Conservation (phyloP, 1,284 basidiomycete genomes). For the Gymnopus androsaceus region DNA sequence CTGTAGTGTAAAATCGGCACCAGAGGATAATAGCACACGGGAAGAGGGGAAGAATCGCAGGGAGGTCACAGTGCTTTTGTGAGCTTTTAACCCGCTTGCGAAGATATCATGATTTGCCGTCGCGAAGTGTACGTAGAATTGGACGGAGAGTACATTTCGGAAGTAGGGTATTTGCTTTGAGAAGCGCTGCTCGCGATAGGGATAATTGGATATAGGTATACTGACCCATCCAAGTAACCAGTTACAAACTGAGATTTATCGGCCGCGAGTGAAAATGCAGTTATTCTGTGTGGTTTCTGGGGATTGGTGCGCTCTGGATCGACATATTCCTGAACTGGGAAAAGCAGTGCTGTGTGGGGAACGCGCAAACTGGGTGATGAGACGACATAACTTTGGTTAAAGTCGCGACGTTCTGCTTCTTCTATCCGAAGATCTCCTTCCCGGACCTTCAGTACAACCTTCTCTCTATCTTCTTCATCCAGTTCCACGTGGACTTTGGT, state of each 20-base stretch:
- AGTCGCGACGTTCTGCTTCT: slow-evolving; percentile 34
- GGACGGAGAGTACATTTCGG: slow-evolving; percentile 18
- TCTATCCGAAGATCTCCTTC: slow-evolving; percentile 36
- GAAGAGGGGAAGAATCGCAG: slow-evolving; percentile 67
- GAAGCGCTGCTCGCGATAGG: slow-evolving; percentile 20
- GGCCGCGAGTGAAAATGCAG: slow-evolving; percentile 62
- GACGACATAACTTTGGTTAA: slow-evolving; percentile 1
- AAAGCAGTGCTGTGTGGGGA: slow-evolving; percentile 10
- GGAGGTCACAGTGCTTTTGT: slow-evolving; percentile 57
- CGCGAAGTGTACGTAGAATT: slow-evolving; percentile 23
- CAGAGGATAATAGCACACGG: slow-evolving; percentile 60
- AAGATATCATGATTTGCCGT: slow-evolving; percentile 7
- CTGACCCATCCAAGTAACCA: slow-evolving; percentile 59
- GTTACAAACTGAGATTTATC: slow-evolving; percentile 60
- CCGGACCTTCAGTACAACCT: slow-evolving; percentile 40
- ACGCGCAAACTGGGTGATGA: slow-evolving; percentile 10
- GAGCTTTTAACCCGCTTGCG: slow-evolving; percentile 34
- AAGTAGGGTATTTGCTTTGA: slow-evolving; percentile 14
- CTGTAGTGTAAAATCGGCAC: slow-evolving; percentile 61
- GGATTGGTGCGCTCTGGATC: slow-evolving; percentile 15
- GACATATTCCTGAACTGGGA: slow-evolving; percentile 17
- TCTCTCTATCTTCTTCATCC: slow-evolving; percentile 53
- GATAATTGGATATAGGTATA: slow-evolving; percentile 44
- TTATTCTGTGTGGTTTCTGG: slow-evolving; percentile 50
- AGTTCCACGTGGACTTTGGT: slow-evolving; percentile 54